phyloP scores from a whole-genome alignment of 1,139 yeast species.

The Lizanozyma gosingica region DNA sequence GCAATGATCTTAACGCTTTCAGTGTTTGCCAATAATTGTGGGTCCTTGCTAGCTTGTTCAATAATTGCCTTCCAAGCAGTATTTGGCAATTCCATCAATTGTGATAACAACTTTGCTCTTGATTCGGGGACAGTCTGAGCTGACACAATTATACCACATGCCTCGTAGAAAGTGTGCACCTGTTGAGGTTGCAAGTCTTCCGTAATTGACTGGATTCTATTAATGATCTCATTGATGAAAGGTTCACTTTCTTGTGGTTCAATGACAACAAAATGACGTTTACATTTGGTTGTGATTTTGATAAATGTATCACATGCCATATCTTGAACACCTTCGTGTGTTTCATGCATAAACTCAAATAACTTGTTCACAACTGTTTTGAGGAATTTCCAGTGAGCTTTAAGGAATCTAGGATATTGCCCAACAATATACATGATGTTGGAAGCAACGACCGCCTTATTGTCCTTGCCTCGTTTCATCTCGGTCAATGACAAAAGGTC shows the following conservation, averaged over 20 bases:
- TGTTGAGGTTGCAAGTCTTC: conserved; percentile 95
- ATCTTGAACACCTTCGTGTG: conserved; percentile 98
- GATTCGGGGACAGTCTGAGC: conserved; percentile 56
- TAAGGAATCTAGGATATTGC: conserved; percentile 93
- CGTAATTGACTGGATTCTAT: conserved; percentile 75
- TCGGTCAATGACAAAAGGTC: conserved; percentile 88
- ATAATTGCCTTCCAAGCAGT: conserved; percentile 91
- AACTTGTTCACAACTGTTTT: conserved; percentile 92
- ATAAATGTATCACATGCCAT: conserved; percentile 99
- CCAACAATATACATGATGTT: conserved; percentile 99
- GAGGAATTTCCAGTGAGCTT: conserved; percentile 96
- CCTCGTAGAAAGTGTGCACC: conserved; percentile 95
- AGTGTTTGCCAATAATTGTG: conserved; percentile 70
- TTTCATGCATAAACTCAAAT: conserved; percentile 98
- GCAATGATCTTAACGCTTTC: conserved; percentile 91
- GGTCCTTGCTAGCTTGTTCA: conserved; percentile 80
- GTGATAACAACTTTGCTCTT: conserved; percentile 52
- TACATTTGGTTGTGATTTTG: conserved; percentile 90
- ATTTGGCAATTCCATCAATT: conserved; percentile 86
- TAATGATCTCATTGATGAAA: conserved; percentile 82
- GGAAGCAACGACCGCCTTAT: conserved; percentile 97
- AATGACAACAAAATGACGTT: conserved; percentile 83
- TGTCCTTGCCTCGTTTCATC: conserved; percentile 94
- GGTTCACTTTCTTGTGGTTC: conserved; percentile 89
- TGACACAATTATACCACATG: conserved; percentile 88